Percentiles rank a stretch among this genome's conserved stretches.
Conservation (phyloP, 1,284 basidiomycete species). For the Gymnopus androsaceus region DNA sequence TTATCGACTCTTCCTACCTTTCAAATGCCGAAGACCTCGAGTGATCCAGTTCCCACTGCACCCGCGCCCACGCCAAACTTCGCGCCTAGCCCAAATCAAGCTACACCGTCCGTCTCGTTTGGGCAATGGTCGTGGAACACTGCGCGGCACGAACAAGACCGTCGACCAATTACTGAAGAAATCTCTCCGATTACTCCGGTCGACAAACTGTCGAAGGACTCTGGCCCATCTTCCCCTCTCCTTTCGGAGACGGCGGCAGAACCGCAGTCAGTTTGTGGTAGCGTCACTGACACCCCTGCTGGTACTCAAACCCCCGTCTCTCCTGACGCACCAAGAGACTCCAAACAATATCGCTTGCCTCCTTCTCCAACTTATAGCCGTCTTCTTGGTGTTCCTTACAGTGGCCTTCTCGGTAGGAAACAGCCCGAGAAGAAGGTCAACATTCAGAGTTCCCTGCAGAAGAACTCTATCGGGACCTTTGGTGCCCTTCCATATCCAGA, state of each 20-base stretch:
- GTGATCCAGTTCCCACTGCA: conserved; percentile 19
- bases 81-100: conserved; percentile 14
- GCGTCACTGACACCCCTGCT: neutral
- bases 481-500: conserved; percentile 59
- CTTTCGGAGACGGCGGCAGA: neutral
- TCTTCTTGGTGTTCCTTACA: neutral
- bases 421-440: neutral
- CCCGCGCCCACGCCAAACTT: conserved; percentile 25
- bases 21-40: conserved; percentile 22
- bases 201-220: neutral
- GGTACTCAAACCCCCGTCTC: conserved; percentile 11
- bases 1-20: conserved; percentile 31
- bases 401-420: neutral
- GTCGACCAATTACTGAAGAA: neutral
- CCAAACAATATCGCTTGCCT: conserved; percentile 2
- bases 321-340: conserved; percentile 2
- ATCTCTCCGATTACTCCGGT: neutral
- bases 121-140: conserved; percentile 4
- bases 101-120: neutral
- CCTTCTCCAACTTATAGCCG: neutral
- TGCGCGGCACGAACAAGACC: neutral
- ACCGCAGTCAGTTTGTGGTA: neutral
- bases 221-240: neutral
- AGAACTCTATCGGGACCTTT: conserved; percentile 21
- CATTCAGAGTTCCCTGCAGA: neutral